Evolutionary conservation across 2,329 filamentous ascomycete species (phyloP).

Genomic region (Fusarium bulbicola): DNA sequence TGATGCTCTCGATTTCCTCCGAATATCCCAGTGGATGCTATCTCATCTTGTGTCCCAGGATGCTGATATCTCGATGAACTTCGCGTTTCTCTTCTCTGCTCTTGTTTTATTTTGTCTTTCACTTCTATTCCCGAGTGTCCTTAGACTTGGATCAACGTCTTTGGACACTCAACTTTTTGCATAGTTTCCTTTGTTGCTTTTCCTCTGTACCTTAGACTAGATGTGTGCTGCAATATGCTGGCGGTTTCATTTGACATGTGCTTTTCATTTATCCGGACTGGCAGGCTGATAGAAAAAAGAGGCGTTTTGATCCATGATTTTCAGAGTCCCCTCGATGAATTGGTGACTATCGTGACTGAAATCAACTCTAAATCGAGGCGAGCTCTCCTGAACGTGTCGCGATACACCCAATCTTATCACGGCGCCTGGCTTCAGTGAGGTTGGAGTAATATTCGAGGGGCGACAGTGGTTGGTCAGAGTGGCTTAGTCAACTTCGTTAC

Average conservation of each 20-base stretch:
- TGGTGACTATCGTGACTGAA: not conserved
- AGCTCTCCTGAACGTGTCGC: not conserved
- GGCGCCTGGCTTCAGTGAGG: conserved; percentile 1
- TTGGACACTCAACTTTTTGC: not conserved
- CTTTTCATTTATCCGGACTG: not conserved
- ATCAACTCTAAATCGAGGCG: not conserved
- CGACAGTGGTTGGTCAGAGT: not conserved
- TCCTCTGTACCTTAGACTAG: not conserved
- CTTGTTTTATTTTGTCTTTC: not conserved
- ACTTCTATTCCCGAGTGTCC: not conserved
- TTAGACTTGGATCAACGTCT: not conserved
- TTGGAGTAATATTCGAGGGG: not conserved
- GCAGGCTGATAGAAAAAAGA: not conserved
- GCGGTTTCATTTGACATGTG: not conserved
- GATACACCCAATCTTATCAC: not conserved
- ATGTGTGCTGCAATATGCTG: not conserved
- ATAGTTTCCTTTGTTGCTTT: not conserved
- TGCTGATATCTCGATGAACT: not conserved
- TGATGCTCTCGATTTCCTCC: not conserved
- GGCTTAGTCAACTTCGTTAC: not conserved
- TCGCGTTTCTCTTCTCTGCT: not conserved
- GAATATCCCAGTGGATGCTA: not conserved
- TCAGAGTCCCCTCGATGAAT: not conserved
- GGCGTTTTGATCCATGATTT: not conserved
- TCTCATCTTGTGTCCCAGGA: not conserved